A percentile compares a stretch with the other conserved stretches of the same genome.
phyloP scores from a whole-genome alignment of 2,329 filamentous ascomycete species.

The Endoconidiophora polonica region DNA sequence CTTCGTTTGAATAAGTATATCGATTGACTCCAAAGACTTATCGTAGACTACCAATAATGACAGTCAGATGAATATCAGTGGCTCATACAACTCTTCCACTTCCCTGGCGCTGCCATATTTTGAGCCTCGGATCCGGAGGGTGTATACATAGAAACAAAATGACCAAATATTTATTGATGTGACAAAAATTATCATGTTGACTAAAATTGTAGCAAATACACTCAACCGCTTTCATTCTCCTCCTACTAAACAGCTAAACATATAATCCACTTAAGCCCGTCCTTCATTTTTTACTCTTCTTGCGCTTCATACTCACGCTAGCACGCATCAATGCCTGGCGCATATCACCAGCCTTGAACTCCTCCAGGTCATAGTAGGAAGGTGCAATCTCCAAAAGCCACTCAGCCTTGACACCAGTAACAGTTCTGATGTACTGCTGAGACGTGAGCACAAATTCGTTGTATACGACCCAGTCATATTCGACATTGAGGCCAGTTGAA shows the following conservation, averaged over 20 bases:
- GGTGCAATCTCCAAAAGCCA: constrained; percentile 94
- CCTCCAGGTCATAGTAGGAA: constrained; percentile 72
- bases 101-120: too few species aligned
- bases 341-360: constrained; percentile 75
- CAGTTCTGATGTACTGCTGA: constrained; percentile 94
- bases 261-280: background rate
- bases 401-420: constrained; percentile 80
- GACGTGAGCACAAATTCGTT: constrained; percentile 96
- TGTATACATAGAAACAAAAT: too few species aligned
- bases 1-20: too few species aligned
- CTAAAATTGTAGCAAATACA: background rate
- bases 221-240: background rate
- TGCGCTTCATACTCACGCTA: constrained; percentile 42
- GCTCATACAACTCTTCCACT: too few species aligned
- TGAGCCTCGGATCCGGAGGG: too few species aligned
- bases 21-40: too few species aligned
- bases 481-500: constrained; percentile 71
- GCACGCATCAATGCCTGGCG: constrained; percentile 47
- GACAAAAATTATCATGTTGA: background rate
- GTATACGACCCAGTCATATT: constrained; percentile 94
- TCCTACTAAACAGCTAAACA: background rate
- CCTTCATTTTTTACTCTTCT: constrained; percentile 22
- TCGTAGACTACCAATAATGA: too few species aligned
- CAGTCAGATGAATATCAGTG: too few species aligned
- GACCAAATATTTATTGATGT: too few species aligned